Conservation (phyloP, 441 rosid species). For the Populus hybrid region DNA sequence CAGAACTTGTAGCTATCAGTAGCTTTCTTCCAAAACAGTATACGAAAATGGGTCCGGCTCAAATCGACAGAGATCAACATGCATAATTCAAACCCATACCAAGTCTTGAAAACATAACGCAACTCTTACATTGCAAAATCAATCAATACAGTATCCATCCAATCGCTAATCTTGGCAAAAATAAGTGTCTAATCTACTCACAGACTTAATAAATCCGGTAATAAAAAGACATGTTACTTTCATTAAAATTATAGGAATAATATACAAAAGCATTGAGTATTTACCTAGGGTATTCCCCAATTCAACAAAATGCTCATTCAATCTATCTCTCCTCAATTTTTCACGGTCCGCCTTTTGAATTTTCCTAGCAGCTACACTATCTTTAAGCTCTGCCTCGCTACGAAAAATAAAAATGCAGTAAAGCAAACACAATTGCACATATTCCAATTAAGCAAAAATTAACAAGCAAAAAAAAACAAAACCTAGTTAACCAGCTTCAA, state of each 20-base stretch:
- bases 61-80: background rate
- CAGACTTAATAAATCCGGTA: background rate
- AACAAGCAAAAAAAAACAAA: background rate
- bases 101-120: background rate
- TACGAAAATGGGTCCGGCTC: background rate
- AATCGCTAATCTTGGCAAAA: background rate
- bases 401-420: conserved; percentile 8
- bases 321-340: conserved; percentile 77
- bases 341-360: conserved; percentile 86
- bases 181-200: background rate
- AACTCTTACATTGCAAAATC: background rate
- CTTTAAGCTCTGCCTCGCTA: conserved; percentile 43
- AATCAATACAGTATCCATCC: background rate
- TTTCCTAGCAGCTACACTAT: conserved; percentile 47
- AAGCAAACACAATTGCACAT: background rate
- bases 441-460: background rate
- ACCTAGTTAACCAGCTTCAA: background rate
- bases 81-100: background rate
- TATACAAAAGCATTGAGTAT: background rate
- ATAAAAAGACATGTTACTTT: background rate
- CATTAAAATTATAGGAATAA: no score
- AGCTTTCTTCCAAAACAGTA: background rate
- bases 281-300: conserved; percentile 74
- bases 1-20: background rate
- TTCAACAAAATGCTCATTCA: conserved; percentile 76